Evolutionary conservation across 495 filamentous ascomycete genomes (phyloP), one percentile per base, ranked within the genome.

Genomic region (Aspergillus biplanus): DNA sequence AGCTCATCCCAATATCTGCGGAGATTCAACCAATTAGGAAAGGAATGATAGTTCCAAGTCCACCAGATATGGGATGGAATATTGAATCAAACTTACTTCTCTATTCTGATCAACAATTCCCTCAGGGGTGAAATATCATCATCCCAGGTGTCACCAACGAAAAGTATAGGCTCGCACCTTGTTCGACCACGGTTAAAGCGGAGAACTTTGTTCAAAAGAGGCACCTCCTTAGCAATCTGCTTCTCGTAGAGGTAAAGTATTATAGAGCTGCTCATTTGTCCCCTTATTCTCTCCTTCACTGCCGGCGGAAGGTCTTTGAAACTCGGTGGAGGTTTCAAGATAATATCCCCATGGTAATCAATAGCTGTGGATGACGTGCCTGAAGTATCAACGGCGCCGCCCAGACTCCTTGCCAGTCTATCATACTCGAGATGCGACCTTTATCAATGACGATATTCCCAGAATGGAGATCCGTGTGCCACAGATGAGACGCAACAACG

Each of bases 381-480:
- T 69, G 61, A 16, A 67, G 57, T 16, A 71, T 71, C 18, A 77
- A 65, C 15, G 73, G 73, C 12, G 42, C 67, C 35, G 68, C 61
- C 60, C 66, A 70, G 6, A 54, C 60, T 0, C 66, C 65, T 62
- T 77, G 69, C 73, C 74, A 75, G 59, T 75, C 73, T 53, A 75
- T 77, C 6, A 75, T 37, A 34, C 71, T 69, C 4, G 70, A 62
- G n/a, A 77, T 68, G 4, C 56, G 65, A 0, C 60, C 62, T 11
- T 68, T 39, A 56, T 69, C 50, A 42, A 78, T 69, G 58, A 78
- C 77, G 9, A 80, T 71, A 53, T 79, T 80, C 1, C 62, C 66
- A 49, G 66, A 44, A 53, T 74, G 75, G 34, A 79, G 65, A 56
- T 80, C 76, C 9, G 58, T 59, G 64, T 80, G 73, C 73, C 72